A percentile compares a stretch with the other conserved stretches of the same genome.
phyloP scores from a whole-genome alignment of 1,139 yeast genomes.

The Yamadazyma atlantica region DNA sequence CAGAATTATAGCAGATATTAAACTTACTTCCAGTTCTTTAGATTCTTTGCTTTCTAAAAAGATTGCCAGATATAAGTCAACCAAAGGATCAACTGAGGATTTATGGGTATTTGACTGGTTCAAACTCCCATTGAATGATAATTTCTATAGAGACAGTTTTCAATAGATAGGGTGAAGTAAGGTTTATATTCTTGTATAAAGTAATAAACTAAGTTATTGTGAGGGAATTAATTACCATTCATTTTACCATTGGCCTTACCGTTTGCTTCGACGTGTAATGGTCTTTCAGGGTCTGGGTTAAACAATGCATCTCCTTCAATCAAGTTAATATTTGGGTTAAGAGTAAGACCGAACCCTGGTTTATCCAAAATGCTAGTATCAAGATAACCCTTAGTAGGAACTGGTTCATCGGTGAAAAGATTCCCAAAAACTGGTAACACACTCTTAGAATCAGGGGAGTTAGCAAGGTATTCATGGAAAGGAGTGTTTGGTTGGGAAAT shows the following conservation, averaged over 20 bases:
- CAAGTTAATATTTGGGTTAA: conserved; percentile 41
- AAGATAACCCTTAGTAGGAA: conserved; percentile 43
- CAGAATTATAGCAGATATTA: conserved; percentile 15
- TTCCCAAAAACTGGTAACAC: conserved; percentile 49
- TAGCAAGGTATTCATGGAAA: conserved; percentile 51
- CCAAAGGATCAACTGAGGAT: conserved; percentile 14
- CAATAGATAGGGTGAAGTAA: not conserved
- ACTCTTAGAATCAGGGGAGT: conserved; percentile 45
- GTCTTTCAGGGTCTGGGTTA: conserved; percentile 39
- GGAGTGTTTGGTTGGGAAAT: conserved; percentile 49
- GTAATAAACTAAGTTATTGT: not conserved
- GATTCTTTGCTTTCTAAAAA: conserved; percentile 15
- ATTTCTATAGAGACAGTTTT: conserved; percentile 4
- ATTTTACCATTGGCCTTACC: not conserved
- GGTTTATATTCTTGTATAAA: not conserved
- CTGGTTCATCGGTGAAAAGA: conserved; percentile 45
- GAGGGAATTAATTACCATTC: not conserved
- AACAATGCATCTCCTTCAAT: conserved; percentile 39
- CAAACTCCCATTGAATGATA: conserved; percentile 15
- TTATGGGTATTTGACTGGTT: conserved; percentile 19
- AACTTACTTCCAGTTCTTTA: conserved; percentile 17
- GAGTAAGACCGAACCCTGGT: conserved; percentile 49
- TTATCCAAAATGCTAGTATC: conserved; percentile 37
- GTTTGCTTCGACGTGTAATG: conserved; percentile 19
- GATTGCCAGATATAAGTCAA: conserved; percentile 14